Evolutionary conservation across 192 early-diverging fungal species (phyloP).

Genomic region (Obelidium mucronatum): DNA sequence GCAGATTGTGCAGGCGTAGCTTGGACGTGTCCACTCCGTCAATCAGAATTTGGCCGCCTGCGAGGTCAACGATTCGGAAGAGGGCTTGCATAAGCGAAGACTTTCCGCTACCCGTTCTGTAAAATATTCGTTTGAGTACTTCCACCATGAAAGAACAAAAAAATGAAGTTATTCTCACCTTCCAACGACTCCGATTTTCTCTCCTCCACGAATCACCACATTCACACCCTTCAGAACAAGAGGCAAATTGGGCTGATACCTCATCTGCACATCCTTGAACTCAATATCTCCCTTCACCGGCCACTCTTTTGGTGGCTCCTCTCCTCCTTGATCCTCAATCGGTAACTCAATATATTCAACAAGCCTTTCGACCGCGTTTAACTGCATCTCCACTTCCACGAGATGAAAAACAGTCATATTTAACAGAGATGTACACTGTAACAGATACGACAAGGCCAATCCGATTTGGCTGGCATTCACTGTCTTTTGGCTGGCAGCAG

Average conservation of each 20-base stretch:
- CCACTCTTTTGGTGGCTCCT: slow-evolving; percentile 36
- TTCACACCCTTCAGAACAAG: slow-evolving; percentile 42
- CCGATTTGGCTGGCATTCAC: slow-evolving; percentile 37
- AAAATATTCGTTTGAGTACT: no score
- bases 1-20: slow-evolving; percentile 51
- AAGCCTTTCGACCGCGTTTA: slow-evolving; percentile 63
- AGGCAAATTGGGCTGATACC: slow-evolving; percentile 41
- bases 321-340: neutral
- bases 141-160: neutral
- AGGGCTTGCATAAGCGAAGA: slow-evolving; percentile 69
- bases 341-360: slow-evolving; percentile 29
- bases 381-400: slow-evolving; percentile 60
- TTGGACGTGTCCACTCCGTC: slow-evolving; percentile 51
- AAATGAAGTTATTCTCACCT: neutral
- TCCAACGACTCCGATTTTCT: slow-evolving; percentile 59
- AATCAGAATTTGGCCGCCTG: slow-evolving; percentile 43
- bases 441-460: slow-evolving; percentile 73
- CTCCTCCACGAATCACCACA: slow-evolving; percentile 46
- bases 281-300: slow-evolving; percentile 47
- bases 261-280: slow-evolving; percentile 43
- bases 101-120: slow-evolving; percentile 74
- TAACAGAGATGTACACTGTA: slow-evolving; percentile 35
- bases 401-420: slow-evolving; percentile 37
- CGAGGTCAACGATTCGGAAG: slow-evolving; percentile 73
- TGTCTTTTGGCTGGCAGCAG: slow-evolving; percentile 50